Base-by-base conservation (phyloP, 1,284 basidiomycete species). In the Malassezia globosa region DNA sequence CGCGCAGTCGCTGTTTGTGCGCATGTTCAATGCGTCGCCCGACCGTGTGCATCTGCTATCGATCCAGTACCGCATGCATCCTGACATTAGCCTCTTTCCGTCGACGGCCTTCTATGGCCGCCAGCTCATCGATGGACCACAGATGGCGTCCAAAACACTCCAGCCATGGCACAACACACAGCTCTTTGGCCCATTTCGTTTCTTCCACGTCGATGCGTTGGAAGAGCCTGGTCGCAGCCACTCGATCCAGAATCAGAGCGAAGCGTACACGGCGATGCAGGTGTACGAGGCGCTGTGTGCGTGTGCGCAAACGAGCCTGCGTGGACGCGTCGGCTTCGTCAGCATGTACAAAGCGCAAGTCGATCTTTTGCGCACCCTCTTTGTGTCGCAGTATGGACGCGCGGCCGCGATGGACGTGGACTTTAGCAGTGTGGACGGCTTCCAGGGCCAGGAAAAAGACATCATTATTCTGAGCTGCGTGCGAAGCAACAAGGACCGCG, bases 21-120 rank as follows among this genome's bases (percentile, higher is more conserved):
- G 94, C 33, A 77, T 99, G 57, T 87, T 89, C 65, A 82, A 82
- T 63, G 80, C 81, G 33, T 76, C 79, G 25, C 82, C 82, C 3
- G 80, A 84, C 10, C 81, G 83, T 22, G 86, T 94, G 39, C 86
- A 97, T 73, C 77, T 99, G 4, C 76, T 99, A 54, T 89, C 86
- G 60, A 97, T 97, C 39, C 94, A 97, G 74, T 99, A 99, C 71
- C 92, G 94, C 68, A 99, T 99, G 94, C 90, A 99, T 72, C 92
- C 94, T 1, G 82, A 85, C 51, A 97, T 99, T 69, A 92, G 87
- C 58, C 76, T 76, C 41, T 79, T 97, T 24, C 94, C 94, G 0
- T 95, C 89, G 55, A 78, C 77, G 44, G 74, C 90, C 1, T 99
- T 99, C 74, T 99, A 99, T 72, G 75, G 82, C 44, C 81, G 82